phyloP scores from a whole-genome alignment of 768 basidiomycete species.

The Rhizopogon vulgaris region DNA sequence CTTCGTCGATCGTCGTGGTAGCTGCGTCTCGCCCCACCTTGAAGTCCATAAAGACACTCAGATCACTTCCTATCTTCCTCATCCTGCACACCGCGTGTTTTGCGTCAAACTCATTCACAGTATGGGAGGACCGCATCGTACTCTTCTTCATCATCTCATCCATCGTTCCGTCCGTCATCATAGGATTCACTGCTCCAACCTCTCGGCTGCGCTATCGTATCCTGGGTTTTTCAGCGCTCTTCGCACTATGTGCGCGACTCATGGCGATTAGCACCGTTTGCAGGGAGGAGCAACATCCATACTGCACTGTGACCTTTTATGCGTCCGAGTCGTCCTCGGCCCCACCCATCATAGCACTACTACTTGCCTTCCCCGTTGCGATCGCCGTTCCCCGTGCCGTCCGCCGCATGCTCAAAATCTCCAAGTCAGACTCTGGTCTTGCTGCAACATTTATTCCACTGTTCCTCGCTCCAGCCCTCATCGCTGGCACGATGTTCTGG shows the following conservation, averaged over 20 bases:
- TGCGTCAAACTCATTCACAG: slow-evolving; percentile 92
- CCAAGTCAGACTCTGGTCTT: slow-evolving; percentile 69
- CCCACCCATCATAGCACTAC: slow-evolving; percentile 54
- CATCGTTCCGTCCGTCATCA: slow-evolving; percentile 52
- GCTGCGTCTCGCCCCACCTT: slow-evolving; percentile 30
- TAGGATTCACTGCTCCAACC: slow-evolving; percentile 64
- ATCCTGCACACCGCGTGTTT: slow-evolving; percentile 71
- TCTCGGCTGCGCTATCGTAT: slow-evolving; percentile 68
- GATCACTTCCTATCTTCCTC: slow-evolving; percentile 41
- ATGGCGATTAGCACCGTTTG: slow-evolving; percentile 83
- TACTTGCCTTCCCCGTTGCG: slow-evolving; percentile 51
- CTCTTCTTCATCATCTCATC: slow-evolving; percentile 69
- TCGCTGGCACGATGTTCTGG: slow-evolving; percentile 68
- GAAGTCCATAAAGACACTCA: slow-evolving; percentile 15
- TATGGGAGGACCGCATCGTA: slow-evolving; percentile 90
- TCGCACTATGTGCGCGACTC: slow-evolving; percentile 64
- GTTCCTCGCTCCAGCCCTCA: slow-evolving; percentile 51
- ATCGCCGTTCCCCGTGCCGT: slow-evolving; percentile 53
- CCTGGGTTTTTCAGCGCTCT: slow-evolving; percentile 61
- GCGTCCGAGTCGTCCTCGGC: slow-evolving; percentile 62
- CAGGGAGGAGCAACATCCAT: slow-evolving; percentile 90
- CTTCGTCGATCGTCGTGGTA: slow-evolving; percentile 41
- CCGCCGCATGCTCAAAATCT: slow-evolving; percentile 51
- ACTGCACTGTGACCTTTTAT: slow-evolving; percentile 88
- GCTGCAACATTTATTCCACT: slow-evolving; percentile 58